A percentile compares a stretch with the other conserved stretches of the same genome.
Conservation (phyloP, 2,329 filamentous ascomycete species). For the Shiraia sp. region DNA sequence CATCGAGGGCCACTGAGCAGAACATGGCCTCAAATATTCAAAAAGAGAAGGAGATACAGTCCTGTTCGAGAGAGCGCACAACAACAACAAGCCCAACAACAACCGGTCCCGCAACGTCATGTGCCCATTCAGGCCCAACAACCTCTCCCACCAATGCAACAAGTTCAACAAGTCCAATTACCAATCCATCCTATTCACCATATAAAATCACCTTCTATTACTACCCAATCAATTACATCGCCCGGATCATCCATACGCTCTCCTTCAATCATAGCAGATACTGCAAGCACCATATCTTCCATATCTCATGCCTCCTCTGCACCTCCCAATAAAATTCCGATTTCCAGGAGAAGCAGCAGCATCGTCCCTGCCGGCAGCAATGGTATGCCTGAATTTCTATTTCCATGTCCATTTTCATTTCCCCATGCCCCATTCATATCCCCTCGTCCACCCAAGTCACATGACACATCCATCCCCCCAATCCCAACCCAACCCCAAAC, state of each 20-base stretch:
- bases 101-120: constrained; percentile 3
- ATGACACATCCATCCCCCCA: no score
- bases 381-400: constrained; percentile 16
- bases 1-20: constrained; percentile 33
- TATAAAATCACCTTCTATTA: constrained; percentile 17
- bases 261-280: constrained; percentile 23
- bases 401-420: background rate
- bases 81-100: constrained; percentile 20
- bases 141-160: constrained; percentile 1
- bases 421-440: background rate
- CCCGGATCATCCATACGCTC: constrained; percentile 21
- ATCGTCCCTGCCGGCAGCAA: constrained; percentile 27
- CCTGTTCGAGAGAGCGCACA: constrained; percentile 31
- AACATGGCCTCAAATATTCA: constrained; percentile 37
- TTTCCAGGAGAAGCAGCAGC: constrained; percentile 23
- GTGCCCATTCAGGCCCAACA: constrained; percentile 3
- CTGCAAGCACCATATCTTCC: constrained; percentile 28
- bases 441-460: background rate
- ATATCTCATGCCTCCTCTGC: constrained; percentile 29
- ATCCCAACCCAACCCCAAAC: no score
- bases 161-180: constrained; percentile 10
- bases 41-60: constrained; percentile 37
- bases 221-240: constrained; percentile 11
- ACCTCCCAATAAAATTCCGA: constrained; percentile 28
- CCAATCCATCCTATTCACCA: constrained; percentile 21